A percentile compares a stretch with the other conserved stretches of the same genome.
Conservation (phyloP, 805 yeast species). For the Metschnikowia lochheadii region DNA sequence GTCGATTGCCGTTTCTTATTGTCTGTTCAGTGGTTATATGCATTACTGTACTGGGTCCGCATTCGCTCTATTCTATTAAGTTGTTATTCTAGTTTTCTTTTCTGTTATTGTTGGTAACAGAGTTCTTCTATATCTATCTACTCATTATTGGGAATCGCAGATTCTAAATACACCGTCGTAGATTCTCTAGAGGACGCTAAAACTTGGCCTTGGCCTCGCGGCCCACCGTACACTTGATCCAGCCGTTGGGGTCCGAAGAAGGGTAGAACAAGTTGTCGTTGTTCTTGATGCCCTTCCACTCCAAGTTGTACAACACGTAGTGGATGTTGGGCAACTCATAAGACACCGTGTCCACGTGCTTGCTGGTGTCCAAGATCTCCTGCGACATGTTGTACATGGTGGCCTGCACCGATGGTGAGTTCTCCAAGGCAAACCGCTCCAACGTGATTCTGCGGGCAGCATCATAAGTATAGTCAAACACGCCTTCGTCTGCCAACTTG, state of each 20-base stretch:
- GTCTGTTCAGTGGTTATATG: too few species aligned
- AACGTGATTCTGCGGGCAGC: conserved; percentile 66
- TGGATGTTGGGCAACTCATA: conserved; percentile 90
- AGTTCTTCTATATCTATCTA: too few species aligned
- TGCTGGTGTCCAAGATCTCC: conserved; percentile 57
- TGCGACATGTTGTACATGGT: conserved; percentile 92
- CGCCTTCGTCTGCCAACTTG: conserved; percentile 51
- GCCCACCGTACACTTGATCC: conserved; percentile 81
- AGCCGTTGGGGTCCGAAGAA: conserved; percentile 87
- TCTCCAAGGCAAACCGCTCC: conserved; percentile 75
- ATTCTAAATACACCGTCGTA: too few species aligned
- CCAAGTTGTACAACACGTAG: conserved; percentile 73
- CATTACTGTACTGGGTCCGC: too few species aligned
- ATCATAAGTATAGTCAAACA: conserved; percentile 63
- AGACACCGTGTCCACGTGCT: conserved; percentile 58
- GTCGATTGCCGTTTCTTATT: too few species aligned
- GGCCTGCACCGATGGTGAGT: conserved; percentile 93
- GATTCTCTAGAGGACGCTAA: conserved; percentile 19
- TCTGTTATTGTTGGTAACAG: too few species aligned
- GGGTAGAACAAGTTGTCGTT: conserved; percentile 87
- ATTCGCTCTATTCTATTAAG: too few species aligned
- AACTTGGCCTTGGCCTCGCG: conserved; percentile 50
- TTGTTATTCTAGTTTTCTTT: too few species aligned
- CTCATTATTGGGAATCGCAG: too few species aligned
- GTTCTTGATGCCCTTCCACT: conserved; percentile 79